Base-by-base conservation (phyloP, 148 eudicot genomes). In the Fagopyrum homotropicum region DNA sequence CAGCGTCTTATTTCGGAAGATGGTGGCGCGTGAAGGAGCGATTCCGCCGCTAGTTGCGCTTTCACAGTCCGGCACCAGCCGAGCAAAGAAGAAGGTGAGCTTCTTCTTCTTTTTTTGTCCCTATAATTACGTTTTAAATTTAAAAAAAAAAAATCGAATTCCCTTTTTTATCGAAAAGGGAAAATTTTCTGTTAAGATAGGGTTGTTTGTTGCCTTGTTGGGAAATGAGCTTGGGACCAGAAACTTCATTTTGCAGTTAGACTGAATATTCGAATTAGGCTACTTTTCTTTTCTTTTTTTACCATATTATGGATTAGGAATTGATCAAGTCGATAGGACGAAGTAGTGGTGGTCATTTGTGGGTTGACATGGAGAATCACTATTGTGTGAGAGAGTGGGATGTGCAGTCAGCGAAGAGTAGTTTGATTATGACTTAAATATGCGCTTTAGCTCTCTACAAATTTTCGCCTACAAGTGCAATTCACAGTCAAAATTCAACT, bases 1-100 rank as follows among this genome's bases (percentile, higher is more conserved):
- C 48, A 88, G 95, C 73, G 79, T 81, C 55, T 77, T 79, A 26
- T 85, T 85, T 63, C 87, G 97, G 35, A 85, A 85, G 75, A 83
- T 91, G 98, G 98, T 90, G 85, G 91, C 92, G 54, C 93, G 97
- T 69, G 95, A 91, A 73, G 98, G 98, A 26, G 98, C 96, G 6
- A 89, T 91, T 72, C 97, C 97, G n/a, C 91, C 97, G 1, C 76
- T 94, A 72, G 90, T 94, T n/a, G 96, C 91, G 1, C 66, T 94
- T 81, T 85, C 97, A 2, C 97, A 91, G 75, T 83, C 95, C 7
- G 96, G 97, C 15, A 91, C 97, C 17, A 90, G 79, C 69, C 89
- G 96, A 9, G 91, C 96, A 35, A 91, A 86, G 75, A 88, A 84
- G 76, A 94, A 94, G 98, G 98, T 91, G 75, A 49, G 80, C 66